phyloP scores from a whole-genome alignment of 2,329 filamentous ascomycete species.

The Fusarium sp. region DNA sequence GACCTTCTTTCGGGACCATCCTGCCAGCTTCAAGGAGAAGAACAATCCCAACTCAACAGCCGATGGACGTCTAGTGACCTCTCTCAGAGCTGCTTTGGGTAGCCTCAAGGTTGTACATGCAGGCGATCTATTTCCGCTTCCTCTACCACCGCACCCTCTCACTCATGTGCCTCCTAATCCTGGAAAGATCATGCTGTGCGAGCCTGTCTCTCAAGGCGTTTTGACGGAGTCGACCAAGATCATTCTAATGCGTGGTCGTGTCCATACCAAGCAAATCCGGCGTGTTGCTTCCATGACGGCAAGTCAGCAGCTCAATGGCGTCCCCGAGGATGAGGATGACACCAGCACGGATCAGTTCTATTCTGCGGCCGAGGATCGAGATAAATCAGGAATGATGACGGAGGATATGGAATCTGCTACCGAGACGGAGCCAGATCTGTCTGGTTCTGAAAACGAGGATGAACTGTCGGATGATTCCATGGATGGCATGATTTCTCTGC shows the following conservation, averaged over 20 bases:
- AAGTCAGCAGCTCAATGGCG: conserved; percentile 64
- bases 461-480: conserved; percentile 87
- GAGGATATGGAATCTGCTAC: conserved; percentile 70
- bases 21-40: conserved; percentile 56
- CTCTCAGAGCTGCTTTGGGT: conserved; percentile 80
- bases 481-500: conserved; percentile 93
- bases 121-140: conserved; percentile 82
- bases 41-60: conserved; percentile 54
- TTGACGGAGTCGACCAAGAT: conserved; percentile 84
- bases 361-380: conserved; percentile 87
- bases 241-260: conserved; percentile 77
- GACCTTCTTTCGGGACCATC: conserved; percentile 79
- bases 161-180: conserved; percentile 87
- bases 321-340: conserved; percentile 77
- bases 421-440: conserved; percentile 73
- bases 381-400: conserved; percentile 68
- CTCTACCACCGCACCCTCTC: conserved; percentile 85
- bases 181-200: conserved; percentile 90
- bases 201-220: conserved; percentile 91
- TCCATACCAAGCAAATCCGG: conserved; percentile 65
- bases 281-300: conserved; percentile 61
- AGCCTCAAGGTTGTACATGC: conserved; percentile 82
- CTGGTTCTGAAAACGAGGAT: conserved; percentile 76
- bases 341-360: conserved; percentile 92
- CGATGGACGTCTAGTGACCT: conserved; percentile 71